Base-by-base conservation (phyloP, 2,329 filamentous ascomycete species). In the Aspergillus quadrilineatus region DNA sequence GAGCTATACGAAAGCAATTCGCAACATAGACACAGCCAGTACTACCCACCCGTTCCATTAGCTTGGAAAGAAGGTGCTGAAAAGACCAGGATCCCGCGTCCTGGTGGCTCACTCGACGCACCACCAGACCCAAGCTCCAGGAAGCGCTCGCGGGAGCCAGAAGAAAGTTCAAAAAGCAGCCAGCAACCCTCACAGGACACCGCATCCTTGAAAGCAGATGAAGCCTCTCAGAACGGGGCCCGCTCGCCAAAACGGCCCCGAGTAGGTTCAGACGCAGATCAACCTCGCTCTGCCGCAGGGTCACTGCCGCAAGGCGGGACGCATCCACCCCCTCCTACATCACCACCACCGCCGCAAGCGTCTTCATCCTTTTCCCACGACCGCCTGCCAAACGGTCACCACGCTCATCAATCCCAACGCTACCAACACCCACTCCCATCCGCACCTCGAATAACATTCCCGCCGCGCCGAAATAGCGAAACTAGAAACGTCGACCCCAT, bases 1-100 rank as follows among this genome's bases (percentile, higher is more conserved):
- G 85, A 77, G 36, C 70, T 79, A 28, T 80, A 80, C 60, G 77
- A 80, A 59, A 73, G 67, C 55, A 74, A 74, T 53, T 69, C 75
- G 10, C 63, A 77, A 45, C 75, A 77, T 57, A 73, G 71, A 46
- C 72, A 77, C 43, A 75, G 72, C 58, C 75, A 77, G 53, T 71
- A 73, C 56, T 79, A 79, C 61, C 73, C 73, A 39, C 73, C 67
- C 58, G 73, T 65, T 57, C 69, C 67, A 50, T 62, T 67, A 28
- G 62, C 66, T 49, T 65, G 65, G 28, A 71, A 75, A 53, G 69
- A 70, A 43, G 69, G 65, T 49, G 65, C 70, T 55, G 74, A 77
- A 53, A 69, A 69, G 59, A 75, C 74, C 39, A 70, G 70, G 50
- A 70, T 69, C 9, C 67, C 61, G 14, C 71, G 67, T 46, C 61